A percentile compares a stretch with the other conserved stretches of the same genome.
These are phyloP conservation scores for Bullera alba DNA, from an alignment of 768 basidiomycete genomes.

Conservation along the genomic window DNA sequence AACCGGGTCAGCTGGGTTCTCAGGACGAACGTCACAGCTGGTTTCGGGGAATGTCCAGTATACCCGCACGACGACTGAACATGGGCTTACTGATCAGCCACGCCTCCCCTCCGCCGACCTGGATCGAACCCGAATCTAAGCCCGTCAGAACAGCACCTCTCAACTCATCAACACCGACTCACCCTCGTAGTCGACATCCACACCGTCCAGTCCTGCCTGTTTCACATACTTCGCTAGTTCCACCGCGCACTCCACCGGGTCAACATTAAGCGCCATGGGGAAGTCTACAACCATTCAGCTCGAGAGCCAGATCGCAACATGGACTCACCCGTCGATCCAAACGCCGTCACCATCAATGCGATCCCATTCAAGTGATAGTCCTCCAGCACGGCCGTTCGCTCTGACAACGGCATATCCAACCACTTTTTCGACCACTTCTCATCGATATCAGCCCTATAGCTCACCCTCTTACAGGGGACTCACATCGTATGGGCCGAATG, in stretches of 20 bases:
- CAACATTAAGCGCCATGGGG: constrained; percentile 54
- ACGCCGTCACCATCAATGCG: constrained; percentile 57
- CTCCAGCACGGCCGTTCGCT: constrained; percentile 52
- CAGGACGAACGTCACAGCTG: not conserved
- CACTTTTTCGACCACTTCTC: constrained; percentile 10
- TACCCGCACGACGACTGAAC: not conserved
- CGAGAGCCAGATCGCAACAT: not conserved
- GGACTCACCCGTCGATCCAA: constrained; percentile 50
- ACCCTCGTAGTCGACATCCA: constrained; percentile 62
- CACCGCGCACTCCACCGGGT: constrained; percentile 57
- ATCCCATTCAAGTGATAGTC: constrained; percentile 56
- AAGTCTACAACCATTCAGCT: constrained; percentile 42
- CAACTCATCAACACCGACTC: not conserved
- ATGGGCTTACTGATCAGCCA: constrained; percentile 32
- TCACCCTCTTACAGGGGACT: not conserved
- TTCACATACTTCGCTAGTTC: constrained; percentile 61
- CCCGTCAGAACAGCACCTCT: not conserved
- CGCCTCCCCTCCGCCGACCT: constrained; percentile 7
- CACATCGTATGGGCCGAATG: constrained; percentile 14
- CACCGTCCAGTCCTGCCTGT: constrained; percentile 56
- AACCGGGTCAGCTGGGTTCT: not conserved
- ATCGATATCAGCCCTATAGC: not conserved
- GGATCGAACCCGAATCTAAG: constrained; percentile 11
- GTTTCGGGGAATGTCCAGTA: not conserved
- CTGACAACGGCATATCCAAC: constrained; percentile 45